Percentiles rank a stretch among this genome's conserved stretches.
Conservation (phyloP, 2,329 filamentous ascomycete species). For the Tolypocladium ophioglossoides region DNA sequence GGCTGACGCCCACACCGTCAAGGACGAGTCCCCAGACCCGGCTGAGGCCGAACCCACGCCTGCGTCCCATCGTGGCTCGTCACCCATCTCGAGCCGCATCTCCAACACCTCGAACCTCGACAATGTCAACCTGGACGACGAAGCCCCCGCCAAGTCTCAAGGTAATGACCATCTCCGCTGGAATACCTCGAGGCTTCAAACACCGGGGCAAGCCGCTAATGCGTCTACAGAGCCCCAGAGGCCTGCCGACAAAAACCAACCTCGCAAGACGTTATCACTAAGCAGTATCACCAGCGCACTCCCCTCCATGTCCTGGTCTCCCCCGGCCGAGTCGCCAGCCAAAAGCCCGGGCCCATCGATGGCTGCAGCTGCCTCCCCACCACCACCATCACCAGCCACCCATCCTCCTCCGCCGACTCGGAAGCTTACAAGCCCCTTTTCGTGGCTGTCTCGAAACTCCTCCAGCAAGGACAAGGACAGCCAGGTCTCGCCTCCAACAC, state of each 20-base stretch:
- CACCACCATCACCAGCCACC: constrained; percentile 14
- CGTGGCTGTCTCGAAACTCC: constrained; percentile 67
- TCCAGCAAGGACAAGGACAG: constrained; percentile 44
- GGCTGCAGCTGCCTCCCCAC: constrained; percentile 18
- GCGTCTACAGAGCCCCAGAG: constrained; percentile 16
- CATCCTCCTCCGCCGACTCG: constrained; percentile 34
- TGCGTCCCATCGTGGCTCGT: constrained; percentile 21
- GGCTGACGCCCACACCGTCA: constrained; percentile 7
- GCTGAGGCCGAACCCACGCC: constrained; percentile 10
- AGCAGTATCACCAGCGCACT: constrained; percentile 64
- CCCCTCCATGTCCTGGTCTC: constrained; percentile 63
- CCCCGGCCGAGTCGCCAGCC: constrained; percentile 38
- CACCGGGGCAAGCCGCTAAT: constrained; percentile 7
- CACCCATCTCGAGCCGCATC: constrained; percentile 30
- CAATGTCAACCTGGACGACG: constrained; percentile 59
- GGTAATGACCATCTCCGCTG: constrained; percentile 13
- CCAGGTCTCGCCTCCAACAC: constrained; percentile 41
- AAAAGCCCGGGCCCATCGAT: constrained; percentile 31
- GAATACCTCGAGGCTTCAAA: background rate
- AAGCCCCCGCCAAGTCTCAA: constrained; percentile 24
- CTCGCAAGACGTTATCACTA: constrained; percentile 48
- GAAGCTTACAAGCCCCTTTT: constrained; percentile 81
- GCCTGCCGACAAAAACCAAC: constrained; percentile 23
- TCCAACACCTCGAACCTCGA: constrained; percentile 39
- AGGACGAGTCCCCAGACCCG: constrained; percentile 5